phyloP scores from a whole-genome alignment of 1,284 basidiomycete genomes.

The Rhodotorula sp. region DNA sequence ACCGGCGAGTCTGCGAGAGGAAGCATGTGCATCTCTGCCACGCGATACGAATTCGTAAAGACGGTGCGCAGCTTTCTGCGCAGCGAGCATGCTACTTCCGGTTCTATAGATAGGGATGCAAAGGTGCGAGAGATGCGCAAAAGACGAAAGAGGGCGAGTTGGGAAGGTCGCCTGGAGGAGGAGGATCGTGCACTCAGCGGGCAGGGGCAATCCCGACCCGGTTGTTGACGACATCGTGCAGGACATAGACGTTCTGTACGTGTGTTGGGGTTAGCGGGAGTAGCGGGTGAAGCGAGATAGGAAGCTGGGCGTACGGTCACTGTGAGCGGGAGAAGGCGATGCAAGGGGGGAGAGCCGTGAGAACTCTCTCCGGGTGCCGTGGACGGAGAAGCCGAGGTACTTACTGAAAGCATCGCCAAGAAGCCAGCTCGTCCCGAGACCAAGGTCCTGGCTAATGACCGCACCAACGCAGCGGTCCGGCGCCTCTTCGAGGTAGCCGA shows the following conservation, averaged over 20 bases:
- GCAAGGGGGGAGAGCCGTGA: background rate
- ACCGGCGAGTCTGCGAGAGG: too few species aligned
- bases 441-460: slow-evolving; percentile 25
- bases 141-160: background rate
- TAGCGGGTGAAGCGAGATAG: background rate
- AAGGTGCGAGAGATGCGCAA: background rate
- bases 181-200: background rate
- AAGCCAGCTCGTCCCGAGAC: slow-evolving; percentile 20
- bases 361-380: too few species aligned
- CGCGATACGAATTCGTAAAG: too few species aligned
- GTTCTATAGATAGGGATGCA: background rate
- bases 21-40: too few species aligned
- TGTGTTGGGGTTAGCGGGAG: background rate
- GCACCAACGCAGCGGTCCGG: slow-evolving; percentile 27
- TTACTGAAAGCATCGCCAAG: slow-evolving; percentile 28
- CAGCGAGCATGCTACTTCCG: background rate
- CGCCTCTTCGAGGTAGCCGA: slow-evolving; percentile 22
- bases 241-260: slow-evolving; percentile 16
- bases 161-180: background rate
- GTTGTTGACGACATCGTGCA: slow-evolving; percentile 15
- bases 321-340: background rate
- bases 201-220: slow-evolving; percentile 14
- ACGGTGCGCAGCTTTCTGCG: background rate
- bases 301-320: slow-evolving; percentile 5
- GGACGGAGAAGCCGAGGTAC: background rate